Evolutionary conservation across 2,329 filamentous ascomycete genomes (phyloP), one percentile per base, ranked within the genome.

Genomic region (Botrytis fragariae): DNA sequence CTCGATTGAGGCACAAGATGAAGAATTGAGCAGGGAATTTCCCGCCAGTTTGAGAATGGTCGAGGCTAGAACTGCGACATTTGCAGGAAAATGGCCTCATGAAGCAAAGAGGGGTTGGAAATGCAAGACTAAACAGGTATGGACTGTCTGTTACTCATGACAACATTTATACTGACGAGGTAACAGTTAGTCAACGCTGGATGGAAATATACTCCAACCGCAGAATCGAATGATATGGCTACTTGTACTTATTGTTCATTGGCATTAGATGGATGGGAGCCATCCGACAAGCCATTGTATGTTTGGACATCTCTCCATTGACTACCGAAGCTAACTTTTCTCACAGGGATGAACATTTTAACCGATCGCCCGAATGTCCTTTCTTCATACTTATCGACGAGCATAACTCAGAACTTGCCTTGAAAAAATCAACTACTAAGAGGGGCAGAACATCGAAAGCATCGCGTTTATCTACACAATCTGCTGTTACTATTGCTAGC

Each of bases 181-280:
- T 67, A 71, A 72, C 78, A 96, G 90, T 91, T 98, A 84, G 93
- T 93, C 48, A 93, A 95, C 77, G 93, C 94, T 42, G 96, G 96
- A 18, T 99, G 95, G 95, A 94, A 92, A 80, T 98, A 95, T 83
- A 97, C 94, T 37, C 95, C 96, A 0, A 93, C 90, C 9, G 84
- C 89, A 61, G 94, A 95, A 61, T 93, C 91, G 20, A 91, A 96
- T 76, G 96, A 99, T 82, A 93, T 95, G 84, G 93, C 93, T 16
- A 96, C 92, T 18, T 99, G 96, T 81, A 88, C 93, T 42, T 98
- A 98, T 83, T 99, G 96, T 84, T 90, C 92, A 73, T 84, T 98
- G 25, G 94, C 92, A 18, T 87, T 99, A 18, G 95, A 98, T 82
- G 94, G 94, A 10, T 99, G 97, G 96, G 96, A 98, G 80, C 91